Conservation (phyloP, 805 yeast species). For the Candida boleticola region DNA sequence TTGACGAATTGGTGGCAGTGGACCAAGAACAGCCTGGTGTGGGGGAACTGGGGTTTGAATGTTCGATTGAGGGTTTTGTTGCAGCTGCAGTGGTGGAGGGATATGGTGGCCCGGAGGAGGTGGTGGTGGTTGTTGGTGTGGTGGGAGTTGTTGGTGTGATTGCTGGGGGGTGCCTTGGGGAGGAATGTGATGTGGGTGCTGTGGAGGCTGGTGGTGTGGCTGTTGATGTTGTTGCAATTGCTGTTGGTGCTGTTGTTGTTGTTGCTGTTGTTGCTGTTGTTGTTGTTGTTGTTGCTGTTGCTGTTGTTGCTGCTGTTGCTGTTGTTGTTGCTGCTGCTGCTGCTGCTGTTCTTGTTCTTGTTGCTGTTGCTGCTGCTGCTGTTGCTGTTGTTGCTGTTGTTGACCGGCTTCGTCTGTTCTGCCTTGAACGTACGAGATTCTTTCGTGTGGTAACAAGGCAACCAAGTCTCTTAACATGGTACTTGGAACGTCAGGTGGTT, state of each 20-base stretch:
- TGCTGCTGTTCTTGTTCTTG: slow-evolving; percentile 11
- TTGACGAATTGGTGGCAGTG: slow-evolving; percentile 6
- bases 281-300: slow-evolving; percentile 8
- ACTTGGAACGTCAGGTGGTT: slow-evolving; percentile 49
- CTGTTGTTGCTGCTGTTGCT: slow-evolving; percentile 8
- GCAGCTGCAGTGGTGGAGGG: slow-evolving; percentile 1
- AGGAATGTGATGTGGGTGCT: no score
- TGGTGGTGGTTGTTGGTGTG: slow-evolving; percentile 3
- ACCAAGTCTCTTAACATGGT: slow-evolving; percentile 41
- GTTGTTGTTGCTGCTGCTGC: slow-evolving; percentile 18
- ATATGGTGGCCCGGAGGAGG: not conserved
- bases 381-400: slow-evolving; percentile 12
- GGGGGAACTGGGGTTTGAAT: not conserved
- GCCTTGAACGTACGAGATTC: slow-evolving; percentile 38
- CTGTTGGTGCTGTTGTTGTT: slow-evolving; percentile 14
- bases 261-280: slow-evolving; percentile 9
- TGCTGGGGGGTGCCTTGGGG: slow-evolving; percentile 4
- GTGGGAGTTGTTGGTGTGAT: not conserved
- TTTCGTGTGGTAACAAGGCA: slow-evolving; percentile 39
- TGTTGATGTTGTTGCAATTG: slow-evolving; percentile 7
- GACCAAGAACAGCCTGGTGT: slow-evolving; percentile 5
- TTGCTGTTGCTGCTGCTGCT: slow-evolving; percentile 9
- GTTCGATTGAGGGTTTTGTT: slow-evolving; percentile 3
- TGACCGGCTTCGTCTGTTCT: slow-evolving; percentile 22
- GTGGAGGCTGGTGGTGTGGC: slow-evolving; percentile 19